Conservation (phyloP, 2,329 filamentous ascomycete genomes). For the Grosmannia penicillata region DNA sequence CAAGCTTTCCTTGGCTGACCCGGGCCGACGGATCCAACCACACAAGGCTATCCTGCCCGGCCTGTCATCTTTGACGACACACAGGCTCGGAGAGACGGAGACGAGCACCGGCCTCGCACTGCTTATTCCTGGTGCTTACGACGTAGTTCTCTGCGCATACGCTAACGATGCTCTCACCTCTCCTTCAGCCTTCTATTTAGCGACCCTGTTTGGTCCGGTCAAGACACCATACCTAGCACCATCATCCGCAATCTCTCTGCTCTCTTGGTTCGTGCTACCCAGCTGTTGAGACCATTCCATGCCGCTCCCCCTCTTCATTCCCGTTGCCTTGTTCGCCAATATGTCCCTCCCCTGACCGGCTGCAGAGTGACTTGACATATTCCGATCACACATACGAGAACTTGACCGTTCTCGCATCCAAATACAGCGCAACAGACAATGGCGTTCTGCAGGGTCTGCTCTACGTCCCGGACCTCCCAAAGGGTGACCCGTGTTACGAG, state of each 20-base stretch:
- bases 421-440: slow-evolving; percentile 42
- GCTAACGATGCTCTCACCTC: background rate
- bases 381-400: slow-evolving; percentile 37
- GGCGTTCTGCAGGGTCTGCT: slow-evolving; percentile 61
- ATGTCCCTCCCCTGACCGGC: background rate
- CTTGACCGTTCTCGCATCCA: slow-evolving; percentile 63
- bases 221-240: slow-evolving; percentile 33
- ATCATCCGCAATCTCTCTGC: slow-evolving; percentile 43
- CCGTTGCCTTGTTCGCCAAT: background rate
- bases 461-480: slow-evolving; percentile 61
- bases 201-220: slow-evolving; percentile 39
- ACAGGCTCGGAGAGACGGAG: background rate
- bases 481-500: slow-evolving; percentile 45
- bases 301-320: background rate
- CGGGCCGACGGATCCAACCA: slow-evolving; percentile 5
- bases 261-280: slow-evolving; percentile 29
- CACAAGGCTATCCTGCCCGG: background rate
- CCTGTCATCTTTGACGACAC: background rate
- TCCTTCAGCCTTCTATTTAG: slow-evolving; percentile 39
- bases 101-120: background rate
- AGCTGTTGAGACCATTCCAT: background rate
- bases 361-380: slow-evolving; percentile 32
- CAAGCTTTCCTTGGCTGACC: slow-evolving; percentile 11
- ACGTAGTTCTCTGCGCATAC: background rate
- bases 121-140: background rate